These are phyloP conservation scores for Bipolaris oryzae DNA, from an alignment of 2,329 filamentous ascomycete genomes.

Conservation along the genomic window DNA sequence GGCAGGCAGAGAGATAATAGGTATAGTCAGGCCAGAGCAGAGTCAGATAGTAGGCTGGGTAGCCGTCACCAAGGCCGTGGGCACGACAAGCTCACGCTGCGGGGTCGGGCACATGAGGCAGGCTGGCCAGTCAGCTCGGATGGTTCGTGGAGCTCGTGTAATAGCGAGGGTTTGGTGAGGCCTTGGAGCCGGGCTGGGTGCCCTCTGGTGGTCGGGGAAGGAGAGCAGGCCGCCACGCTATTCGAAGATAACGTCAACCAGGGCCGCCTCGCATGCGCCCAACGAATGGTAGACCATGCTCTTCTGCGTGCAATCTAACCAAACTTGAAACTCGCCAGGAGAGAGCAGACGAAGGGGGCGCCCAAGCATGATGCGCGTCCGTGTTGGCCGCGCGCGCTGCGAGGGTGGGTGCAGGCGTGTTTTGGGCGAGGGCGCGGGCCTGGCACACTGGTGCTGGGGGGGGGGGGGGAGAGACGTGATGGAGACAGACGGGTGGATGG, in stretches of 20 bases:
- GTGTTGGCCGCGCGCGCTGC: conserved; percentile 8
- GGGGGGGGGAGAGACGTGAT: too few species aligned
- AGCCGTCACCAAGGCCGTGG: background rate
- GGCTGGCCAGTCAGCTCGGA: conserved; percentile 2
- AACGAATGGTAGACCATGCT: conserved; percentile 34
- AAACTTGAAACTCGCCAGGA: conserved; percentile 39
- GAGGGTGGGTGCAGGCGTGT: background rate
- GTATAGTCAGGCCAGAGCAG: too few species aligned
- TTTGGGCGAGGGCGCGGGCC: background rate
- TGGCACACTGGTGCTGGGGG: too few species aligned
- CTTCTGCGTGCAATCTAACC: conserved; percentile 42
- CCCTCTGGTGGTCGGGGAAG: conserved; percentile 15
- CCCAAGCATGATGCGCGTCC: conserved; percentile 14
- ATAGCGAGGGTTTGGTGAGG: conserved; percentile 12
- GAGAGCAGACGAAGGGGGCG: conserved; percentile 18
- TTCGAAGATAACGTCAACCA: conserved; percentile 28
- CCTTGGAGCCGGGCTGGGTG: conserved; percentile 13
- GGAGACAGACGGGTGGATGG: background rate
- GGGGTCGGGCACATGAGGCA: conserved; percentile 9
- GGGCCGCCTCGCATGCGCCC: conserved; percentile 26
- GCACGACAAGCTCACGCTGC: conserved; percentile 11
- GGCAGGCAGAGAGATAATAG: too few species aligned
- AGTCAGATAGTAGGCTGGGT: background rate
- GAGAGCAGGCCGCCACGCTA: conserved; percentile 32
- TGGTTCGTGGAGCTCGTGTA: background rate